phyloP scores from a whole-genome alignment of 2,329 filamentous ascomycete genomes.

The Pseudogymnoascus sp. region DNA sequence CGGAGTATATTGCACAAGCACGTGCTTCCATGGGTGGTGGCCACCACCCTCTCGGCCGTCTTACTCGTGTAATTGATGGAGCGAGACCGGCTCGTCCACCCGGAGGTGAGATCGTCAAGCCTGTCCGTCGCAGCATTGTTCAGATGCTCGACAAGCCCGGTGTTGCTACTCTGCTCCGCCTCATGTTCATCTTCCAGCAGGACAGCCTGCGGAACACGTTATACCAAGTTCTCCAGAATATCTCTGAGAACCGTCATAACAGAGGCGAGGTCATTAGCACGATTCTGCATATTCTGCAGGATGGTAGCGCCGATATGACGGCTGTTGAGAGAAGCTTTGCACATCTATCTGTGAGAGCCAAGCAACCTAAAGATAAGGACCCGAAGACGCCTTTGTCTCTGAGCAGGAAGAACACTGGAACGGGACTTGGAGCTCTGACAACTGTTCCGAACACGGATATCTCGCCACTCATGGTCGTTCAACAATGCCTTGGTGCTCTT shows the following conservation, averaged over 20 bases:
- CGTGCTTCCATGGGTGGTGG: slow-evolving; percentile 42
- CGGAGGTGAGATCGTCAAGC: slow-evolving; percentile 42
- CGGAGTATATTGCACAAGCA: slow-evolving; percentile 79
- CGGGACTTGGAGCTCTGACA: slow-evolving; percentile 35
- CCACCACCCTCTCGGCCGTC: slow-evolving; percentile 27
- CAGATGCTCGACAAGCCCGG: slow-evolving; percentile 97
- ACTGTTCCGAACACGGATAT: slow-evolving; percentile 69
- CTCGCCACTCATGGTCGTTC: slow-evolving; percentile 88
- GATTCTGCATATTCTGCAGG: slow-evolving; percentile 85
- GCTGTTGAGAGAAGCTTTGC: slow-evolving; percentile 94
- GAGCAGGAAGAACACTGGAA: slow-evolving; percentile 65
- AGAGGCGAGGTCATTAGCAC: slow-evolving; percentile 89
- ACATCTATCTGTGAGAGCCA: slow-evolving; percentile 84
- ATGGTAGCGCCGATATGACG: slow-evolving; percentile 86
- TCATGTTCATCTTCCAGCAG: slow-evolving; percentile 96
- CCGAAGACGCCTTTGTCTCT: slow-evolving; percentile 72
- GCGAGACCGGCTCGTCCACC: slow-evolving; percentile 42
- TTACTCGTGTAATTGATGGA: slow-evolving; percentile 30
- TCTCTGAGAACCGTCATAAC: slow-evolving; percentile 95
- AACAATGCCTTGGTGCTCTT: slow-evolving; percentile 84
- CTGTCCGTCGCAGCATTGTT: slow-evolving; percentile 71
- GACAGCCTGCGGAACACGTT: slow-evolving; percentile 77
- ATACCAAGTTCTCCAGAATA: slow-evolving; percentile 79
- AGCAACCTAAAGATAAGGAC: slow-evolving; percentile 58
- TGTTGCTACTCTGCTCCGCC: slow-evolving; percentile 87